Base-by-base conservation (phyloP, 2,329 filamentous ascomycete species). In the Lasiodiplodia sp. region DNA sequence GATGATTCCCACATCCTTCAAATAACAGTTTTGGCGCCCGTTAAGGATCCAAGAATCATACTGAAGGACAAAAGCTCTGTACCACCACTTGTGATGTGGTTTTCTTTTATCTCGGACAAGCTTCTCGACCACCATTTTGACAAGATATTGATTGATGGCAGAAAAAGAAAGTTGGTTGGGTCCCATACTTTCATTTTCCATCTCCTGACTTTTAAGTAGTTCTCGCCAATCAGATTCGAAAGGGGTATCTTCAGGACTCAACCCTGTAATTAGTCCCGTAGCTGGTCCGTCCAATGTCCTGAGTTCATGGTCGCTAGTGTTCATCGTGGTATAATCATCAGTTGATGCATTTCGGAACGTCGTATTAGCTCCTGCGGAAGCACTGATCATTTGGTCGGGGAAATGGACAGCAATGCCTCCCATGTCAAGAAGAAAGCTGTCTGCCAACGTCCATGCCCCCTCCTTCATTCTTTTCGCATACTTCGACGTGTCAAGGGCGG, bases 171-270 rank as follows among this genome's bases (percentile, higher is more conserved):
- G 40, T n/a, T 2, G 16, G 1, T 2, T 10, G 3, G 40, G 16
- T n/a, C 40, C 40, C 18, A 44, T 44, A 3, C 40, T 44, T 44
- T 10, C 6, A 44, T 0, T n/a, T 44, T 44, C 40, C 18, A 2
- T 44, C 0, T 44, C 0, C 40, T 44, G 18, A n/a, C 2, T 0
- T n/a, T 18, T 6, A 18, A 44, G 3, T 1, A 44, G 2, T 3
- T 8, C 1, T n/a, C 40, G 40, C 40, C 40, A 44, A n/a, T 2
- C 8, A 7, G 1, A n/a, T 8, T 44, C 18, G 40, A 7, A 44
- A 8, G 40, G 40, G 7, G 4, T 18, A 16, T n/a, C 40, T 6
- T 44, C 40, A 8, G 6, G 6, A 8, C 2, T n/a, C 40, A 8
- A n/a, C 18, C 8, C 7, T 34, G 31, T 34, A 1, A 2, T 1